A percentile compares a stretch with the other conserved stretches of the same genome.
Evolutionary conservation across 257 asterid genomes (phyloP).

Genomic region (Solanum etuberosum): DNA sequence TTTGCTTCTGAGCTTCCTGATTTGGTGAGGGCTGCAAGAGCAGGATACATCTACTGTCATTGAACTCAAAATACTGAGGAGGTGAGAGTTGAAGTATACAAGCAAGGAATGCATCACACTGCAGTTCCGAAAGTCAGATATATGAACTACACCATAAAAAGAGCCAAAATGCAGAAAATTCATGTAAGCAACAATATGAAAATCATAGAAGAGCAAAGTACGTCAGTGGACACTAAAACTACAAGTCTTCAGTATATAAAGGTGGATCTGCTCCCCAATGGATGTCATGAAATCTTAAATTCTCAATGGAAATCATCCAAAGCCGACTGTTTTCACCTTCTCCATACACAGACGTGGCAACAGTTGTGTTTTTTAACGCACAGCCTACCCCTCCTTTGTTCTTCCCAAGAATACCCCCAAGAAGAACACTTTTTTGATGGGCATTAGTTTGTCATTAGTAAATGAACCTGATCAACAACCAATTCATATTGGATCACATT

Average conservation of each 20-base stretch:
- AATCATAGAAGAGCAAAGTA: background rate
- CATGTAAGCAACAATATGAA: background rate
- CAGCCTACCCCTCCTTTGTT: background rate
- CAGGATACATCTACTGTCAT: background rate
- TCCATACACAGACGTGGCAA: background rate
- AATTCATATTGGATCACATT: background rate
- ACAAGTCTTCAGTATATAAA: background rate
- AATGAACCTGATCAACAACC: background rate
- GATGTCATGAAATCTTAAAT: background rate
- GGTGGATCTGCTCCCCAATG: background rate
- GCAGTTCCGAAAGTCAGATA: background rate
- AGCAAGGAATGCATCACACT: background rate
- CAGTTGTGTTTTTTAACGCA: background rate
- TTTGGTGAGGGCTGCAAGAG: slow-evolving; percentile 43
- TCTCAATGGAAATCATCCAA: background rate
- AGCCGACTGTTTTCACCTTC: background rate
- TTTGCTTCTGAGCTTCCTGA: slow-evolving; percentile 61
- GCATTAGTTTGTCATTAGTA: background rate
- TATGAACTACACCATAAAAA: background rate
- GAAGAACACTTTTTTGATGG: background rate
- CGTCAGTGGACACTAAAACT: background rate
- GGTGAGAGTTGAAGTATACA: background rate
- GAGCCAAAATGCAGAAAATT: background rate
- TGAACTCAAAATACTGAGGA: background rate
- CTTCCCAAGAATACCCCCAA: background rate